Evolutionary conservation across 306 rosid genomes (phyloP).

Genomic region (Cucurbita argyrosperma): DNA sequence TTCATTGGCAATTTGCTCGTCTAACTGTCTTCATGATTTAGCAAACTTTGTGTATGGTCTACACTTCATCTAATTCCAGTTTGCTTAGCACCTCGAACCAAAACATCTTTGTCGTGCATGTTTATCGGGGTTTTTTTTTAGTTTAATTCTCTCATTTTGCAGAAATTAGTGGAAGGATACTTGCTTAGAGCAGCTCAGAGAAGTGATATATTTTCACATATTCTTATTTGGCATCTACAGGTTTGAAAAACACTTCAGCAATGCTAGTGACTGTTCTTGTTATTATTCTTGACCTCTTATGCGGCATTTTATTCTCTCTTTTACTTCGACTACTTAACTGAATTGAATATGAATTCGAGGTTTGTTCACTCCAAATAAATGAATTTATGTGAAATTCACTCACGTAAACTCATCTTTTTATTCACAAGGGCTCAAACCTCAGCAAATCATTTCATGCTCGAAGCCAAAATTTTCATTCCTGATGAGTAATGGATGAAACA

Average conservation of each 20-base stretch:
- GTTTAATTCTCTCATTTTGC: slow-evolving; percentile 21
- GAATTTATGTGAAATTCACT: neutral
- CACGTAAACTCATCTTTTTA: neutral
- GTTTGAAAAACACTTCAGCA: slow-evolving; percentile 14
- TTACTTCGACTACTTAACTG: neutral
- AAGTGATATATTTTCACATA: slow-evolving; percentile 90
- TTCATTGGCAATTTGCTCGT: neutral
- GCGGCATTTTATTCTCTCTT: neutral
- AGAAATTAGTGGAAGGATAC: slow-evolving; percentile 91
- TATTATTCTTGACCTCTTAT: neutral
- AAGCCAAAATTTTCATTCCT: neutral
- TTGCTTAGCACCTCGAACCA: neutral
- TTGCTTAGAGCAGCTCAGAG: slow-evolving; percentile 91
- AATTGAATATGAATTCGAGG: neutral
- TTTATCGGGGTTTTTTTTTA: neutral
- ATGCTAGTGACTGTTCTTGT: neutral
- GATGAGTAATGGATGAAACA: neutral
- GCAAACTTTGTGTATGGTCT: neutral
- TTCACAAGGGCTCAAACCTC: neutral
- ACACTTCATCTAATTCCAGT: neutral
- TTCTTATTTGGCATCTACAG: slow-evolving; percentile 94
- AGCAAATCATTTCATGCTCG: neutral
- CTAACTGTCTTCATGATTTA: neutral
- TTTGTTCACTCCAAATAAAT: neutral
- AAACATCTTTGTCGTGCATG: neutral